Percentiles rank a stretch among this genome's conserved stretches.
Evolutionary conservation across 2,329 filamentous ascomycete species (phyloP).

Genomic region (Colletotrichum zoysiae): DNA sequence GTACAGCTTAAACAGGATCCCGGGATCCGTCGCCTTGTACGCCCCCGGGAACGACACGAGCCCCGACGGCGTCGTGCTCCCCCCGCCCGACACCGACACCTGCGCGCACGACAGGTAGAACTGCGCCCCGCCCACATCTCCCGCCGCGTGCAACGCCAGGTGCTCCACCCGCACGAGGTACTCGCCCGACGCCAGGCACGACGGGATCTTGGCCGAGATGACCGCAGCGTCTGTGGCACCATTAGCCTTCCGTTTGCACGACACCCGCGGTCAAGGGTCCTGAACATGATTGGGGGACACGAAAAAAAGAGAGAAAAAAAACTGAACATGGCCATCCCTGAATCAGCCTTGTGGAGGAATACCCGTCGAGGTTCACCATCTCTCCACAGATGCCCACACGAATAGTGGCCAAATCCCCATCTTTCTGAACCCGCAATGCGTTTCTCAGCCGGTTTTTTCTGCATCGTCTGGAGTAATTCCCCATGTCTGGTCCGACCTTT

Average conservation of each 20-base stretch:
- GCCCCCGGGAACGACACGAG: slow-evolving; percentile 58
- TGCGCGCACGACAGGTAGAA: slow-evolving; percentile 59
- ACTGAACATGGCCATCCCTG: background rate
- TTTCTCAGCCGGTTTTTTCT: background rate
- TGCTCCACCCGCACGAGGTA: slow-evolving; percentile 65
- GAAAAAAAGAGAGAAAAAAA: background rate
- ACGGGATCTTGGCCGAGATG: slow-evolving; percentile 30
- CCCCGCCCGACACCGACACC: slow-evolving; percentile 57
- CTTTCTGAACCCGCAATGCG: slow-evolving; percentile 16
- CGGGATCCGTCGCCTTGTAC: slow-evolving; percentile 56
- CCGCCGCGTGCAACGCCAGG: slow-evolving; percentile 60
- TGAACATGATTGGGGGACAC: background rate
- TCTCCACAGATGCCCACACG: slow-evolving; percentile 21
- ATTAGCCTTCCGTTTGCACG: background rate
- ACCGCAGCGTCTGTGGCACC: slow-evolving; percentile 10
- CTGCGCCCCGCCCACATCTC: slow-evolving; percentile 57
- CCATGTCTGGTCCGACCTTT: background rate
- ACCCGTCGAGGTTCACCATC: slow-evolving; percentile 1
- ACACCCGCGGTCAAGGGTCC: background rate
- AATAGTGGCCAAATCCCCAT: background rate
- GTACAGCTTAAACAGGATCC: slow-evolving; percentile 59
- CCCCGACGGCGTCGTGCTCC: slow-evolving; percentile 50
- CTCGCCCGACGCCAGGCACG: slow-evolving; percentile 51
- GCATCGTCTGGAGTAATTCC: background rate
- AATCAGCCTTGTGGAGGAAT: slow-evolving; percentile 29